Evolutionary conservation across 2,329 filamentous ascomycete genomes (phyloP), one percentile per base, ranked within the genome.

Genomic region (Tolypocladium paradoxum): DNA sequence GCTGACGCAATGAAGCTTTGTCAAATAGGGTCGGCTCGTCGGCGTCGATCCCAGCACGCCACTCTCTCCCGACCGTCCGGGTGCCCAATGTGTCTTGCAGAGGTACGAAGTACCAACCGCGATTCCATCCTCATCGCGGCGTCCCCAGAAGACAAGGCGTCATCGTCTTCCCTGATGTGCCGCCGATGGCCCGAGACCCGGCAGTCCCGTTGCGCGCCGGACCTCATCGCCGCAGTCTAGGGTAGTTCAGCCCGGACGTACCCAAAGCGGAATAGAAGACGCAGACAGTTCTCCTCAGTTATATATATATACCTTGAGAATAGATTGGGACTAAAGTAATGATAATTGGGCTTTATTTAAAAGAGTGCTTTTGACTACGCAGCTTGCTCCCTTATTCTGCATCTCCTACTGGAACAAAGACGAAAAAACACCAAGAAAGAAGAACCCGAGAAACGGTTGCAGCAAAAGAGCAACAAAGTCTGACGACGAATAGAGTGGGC

Each of bases 1-100:
- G 54, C 59, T 65, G 63, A 65, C 63, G 63, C 63, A 62, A 65
- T 65, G 48, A 33, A 31, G 24, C 31, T 16, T 12, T 6, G 16
- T 29, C 40, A 29, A 29, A 29, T 29, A 4, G 24, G 24, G 24
- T 6, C 48, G 48, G 48, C 48, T 37, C 48, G 48, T 49, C 48
- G 48, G 43, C 40, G 14, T 29, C 24, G 1, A 4, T 27, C 2
- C 22, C 48, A 49, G 48, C 48, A 49, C 48, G 48, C n/a, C 48
- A 49, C 37, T 49, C 40, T 16, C 40, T 16, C 7, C 48, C 48
- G 48, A 49, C 48, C 20, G 31, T 2, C 48, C 48, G 47, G 24
- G n/a, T 1, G 33, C 20, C 37, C n/a, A 38, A 22, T n/a, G 4
- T 11, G n/a, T 38, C n/a, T 22, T n/a, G n/a, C n/a, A n/a, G n/a